Evolutionary conservation across 164 flowering plant species (phyloP), one percentile per base, ranked within the genome.

Genomic region (Tetracentron sinense): DNA sequence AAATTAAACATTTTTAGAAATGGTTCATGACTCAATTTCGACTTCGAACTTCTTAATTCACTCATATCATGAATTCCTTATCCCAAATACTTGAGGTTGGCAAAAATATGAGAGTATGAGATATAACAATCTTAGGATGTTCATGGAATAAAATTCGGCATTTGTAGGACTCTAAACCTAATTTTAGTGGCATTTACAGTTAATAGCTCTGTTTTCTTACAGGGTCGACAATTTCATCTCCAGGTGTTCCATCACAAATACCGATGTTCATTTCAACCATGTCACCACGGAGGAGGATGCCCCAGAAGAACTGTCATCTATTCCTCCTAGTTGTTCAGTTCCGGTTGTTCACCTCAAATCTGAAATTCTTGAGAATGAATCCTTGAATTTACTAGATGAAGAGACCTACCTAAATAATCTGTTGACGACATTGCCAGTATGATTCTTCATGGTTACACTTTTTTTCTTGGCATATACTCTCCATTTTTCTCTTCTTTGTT

Each of bases 401-500:
- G 76, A 70, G 21, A 77, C 85, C 62, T 81, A 58, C 70, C 81
- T 83, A 22, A 83, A 87, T 67, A 74, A 70, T 35, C 75, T 94
- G 29, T 77, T 89, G 74, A 90, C 88, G 14, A 62, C 82, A 25
- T 77, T 94, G 74, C 96, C 95, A n/a, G 97, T 94, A 83, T 22
- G 80, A 49, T 48, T 22, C 33, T n/a, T 26, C 23, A 7, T 22
- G 10, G 21, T 22, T 11, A 26, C 2, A 26, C 26, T 42, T 54
- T 6, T 22, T 28, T 65, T 28, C n/a, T n/a, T 27, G 7, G 2
- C 8, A 11, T 20, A 7, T 27, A 15, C 16, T 29, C 26, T 42
- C 15, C 16, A 3, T 22, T 31, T 51, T 49, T 56, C 4, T 52
- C 30, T 61, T 20, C 8, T 35, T 47, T 15, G n/a, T 25, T 29